These are phyloP conservation scores for Davidsoniella virescens DNA, from an alignment of 2,329 filamentous ascomycete genomes.

Conservation along the genomic window DNA sequence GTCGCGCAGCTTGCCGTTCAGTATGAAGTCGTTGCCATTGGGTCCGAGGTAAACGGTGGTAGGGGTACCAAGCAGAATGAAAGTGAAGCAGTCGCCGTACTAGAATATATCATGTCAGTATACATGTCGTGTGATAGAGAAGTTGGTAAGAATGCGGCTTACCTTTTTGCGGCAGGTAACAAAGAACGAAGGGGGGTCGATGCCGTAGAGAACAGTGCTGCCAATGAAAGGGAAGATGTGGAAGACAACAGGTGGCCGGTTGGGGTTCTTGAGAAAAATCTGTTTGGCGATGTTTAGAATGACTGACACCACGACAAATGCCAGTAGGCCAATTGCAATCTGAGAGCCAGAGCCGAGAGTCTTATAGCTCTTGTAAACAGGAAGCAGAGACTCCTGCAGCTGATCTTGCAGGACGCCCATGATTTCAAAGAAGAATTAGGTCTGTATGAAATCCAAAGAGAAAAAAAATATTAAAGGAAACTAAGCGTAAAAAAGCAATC, in stretches of 20 bases:
- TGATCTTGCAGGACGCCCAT: slow-evolving; percentile 43
- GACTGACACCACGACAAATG: slow-evolving; percentile 39
- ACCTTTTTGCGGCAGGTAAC: slow-evolving; percentile 60
- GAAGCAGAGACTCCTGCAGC: slow-evolving; percentile 22
- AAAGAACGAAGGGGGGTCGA: slow-evolving; percentile 86
- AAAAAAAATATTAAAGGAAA: not conserved
- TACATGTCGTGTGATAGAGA: not conserved
- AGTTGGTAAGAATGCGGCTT: slow-evolving; percentile 15
- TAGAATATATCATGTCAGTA: slow-evolving; percentile 20
- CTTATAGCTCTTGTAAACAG: slow-evolving; percentile 33
- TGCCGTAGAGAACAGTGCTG: slow-evolving; percentile 86
- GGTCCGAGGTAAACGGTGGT: slow-evolving; percentile 74
- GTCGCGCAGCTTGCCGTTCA: slow-evolving; percentile 81
- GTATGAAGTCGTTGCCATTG: slow-evolving; percentile 75
- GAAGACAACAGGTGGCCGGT: slow-evolving; percentile 68
- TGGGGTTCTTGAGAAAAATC: slow-evolving; percentile 63
- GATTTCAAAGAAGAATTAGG: slow-evolving; percentile 13
- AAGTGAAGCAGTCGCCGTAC: slow-evolving; percentile 85
- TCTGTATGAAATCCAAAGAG: not conserved
- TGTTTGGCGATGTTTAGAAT: slow-evolving; percentile 68
- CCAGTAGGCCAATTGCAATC: slow-evolving; percentile 27
- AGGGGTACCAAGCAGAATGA: slow-evolving; percentile 74
- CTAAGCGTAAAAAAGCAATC: not conserved
- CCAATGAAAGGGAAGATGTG: slow-evolving; percentile 73
- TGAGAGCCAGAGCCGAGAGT: slow-evolving; percentile 32